Evolutionary conservation across 129 eudicot genomes (phyloP).

Genomic region (Solidago caesia): DNA sequence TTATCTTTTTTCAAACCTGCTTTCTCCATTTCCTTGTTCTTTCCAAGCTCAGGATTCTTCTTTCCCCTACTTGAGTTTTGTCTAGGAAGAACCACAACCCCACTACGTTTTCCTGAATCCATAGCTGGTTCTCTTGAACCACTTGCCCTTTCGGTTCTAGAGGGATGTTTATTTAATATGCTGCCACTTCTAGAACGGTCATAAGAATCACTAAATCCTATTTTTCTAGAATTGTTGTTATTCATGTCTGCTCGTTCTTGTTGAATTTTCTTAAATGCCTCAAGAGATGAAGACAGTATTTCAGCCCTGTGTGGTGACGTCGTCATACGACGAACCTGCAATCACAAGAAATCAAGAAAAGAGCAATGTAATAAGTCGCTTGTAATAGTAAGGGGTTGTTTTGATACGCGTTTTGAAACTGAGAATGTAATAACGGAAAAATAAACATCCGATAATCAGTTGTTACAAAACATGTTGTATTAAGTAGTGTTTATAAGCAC

Average conservation of each 20-base stretch:
- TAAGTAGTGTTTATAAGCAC: neutral
- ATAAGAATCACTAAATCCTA: conserved; percentile 36
- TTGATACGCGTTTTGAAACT: neutral
- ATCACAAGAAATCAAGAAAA: conserved; percentile 11
- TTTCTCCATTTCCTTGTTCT: conserved; percentile 59
- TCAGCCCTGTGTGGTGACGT: conserved; percentile 97
- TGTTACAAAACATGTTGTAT: neutral
- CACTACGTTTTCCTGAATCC: conserved; percentile 52
- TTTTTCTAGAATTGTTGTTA: conserved; percentile 34
- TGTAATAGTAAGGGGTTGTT: neutral
- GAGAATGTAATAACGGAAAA: no score
- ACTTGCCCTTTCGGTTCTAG: conserved; percentile 26
- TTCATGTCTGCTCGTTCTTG: conserved; percentile 61
- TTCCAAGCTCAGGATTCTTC: conserved; percentile 52
- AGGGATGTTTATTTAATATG: conserved; percentile 27
- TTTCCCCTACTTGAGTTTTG: conserved; percentile 52
- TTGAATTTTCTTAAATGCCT: conserved; percentile 91
- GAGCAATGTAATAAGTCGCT: conserved; percentile 9
- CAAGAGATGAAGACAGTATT: conserved; percentile 90
- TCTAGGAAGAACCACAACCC: conserved; percentile 34
- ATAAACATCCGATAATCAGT: no score
- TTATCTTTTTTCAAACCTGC: conserved; percentile 40
- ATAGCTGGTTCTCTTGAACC: conserved; percentile 38
- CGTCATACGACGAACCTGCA: conserved; percentile 96
- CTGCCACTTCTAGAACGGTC: conserved; percentile 26